phyloP scores from a whole-genome alignment of 495 filamentous ascomycete species.

The Gamarada debralockiae region DNA sequence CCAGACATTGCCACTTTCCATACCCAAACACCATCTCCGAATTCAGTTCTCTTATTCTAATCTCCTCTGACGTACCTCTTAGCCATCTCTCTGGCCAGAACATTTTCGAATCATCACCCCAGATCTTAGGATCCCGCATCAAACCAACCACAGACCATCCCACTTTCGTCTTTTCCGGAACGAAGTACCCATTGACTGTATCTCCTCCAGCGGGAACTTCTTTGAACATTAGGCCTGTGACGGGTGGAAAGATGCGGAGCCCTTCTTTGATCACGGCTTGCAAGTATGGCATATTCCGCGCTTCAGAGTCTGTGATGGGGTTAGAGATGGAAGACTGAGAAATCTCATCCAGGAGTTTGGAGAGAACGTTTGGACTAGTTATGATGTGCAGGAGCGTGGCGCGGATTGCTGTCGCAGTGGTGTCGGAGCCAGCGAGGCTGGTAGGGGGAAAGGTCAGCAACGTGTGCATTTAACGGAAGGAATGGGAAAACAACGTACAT shows the following conservation, averaged over 20 bases:
- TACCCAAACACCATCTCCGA: conserved; percentile 35
- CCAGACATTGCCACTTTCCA: conserved; percentile 37
- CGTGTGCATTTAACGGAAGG: background rate
- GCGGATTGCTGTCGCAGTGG: conserved; percentile 57
- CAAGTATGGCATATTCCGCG: conserved; percentile 44
- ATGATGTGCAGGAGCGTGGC: conserved; percentile 52
- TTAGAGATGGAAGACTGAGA: conserved; percentile 31
- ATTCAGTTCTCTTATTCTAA: conserved; percentile 29
- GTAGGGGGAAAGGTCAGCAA: background rate
- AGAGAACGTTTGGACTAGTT: conserved; percentile 38
- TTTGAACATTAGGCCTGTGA: conserved; percentile 33
- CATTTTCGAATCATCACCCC: conserved; percentile 37
- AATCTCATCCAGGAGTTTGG: conserved; percentile 54
- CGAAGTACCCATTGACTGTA: conserved; percentile 45
- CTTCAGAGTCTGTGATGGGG: conserved; percentile 36
- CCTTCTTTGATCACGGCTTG: conserved; percentile 49
- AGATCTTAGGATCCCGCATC: conserved; percentile 31
- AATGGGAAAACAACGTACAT: conserved; percentile 22
- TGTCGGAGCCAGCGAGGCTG: conserved; percentile 56
- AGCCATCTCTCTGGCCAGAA: conserved; percentile 55
- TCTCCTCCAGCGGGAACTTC: conserved; percentile 48
- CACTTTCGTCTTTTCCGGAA: conserved; percentile 57
- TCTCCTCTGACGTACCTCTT: conserved; percentile 24
- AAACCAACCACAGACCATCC: conserved; percentile 26
- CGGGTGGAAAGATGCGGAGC: conserved; percentile 40